Conservation (phyloP, 2,329 filamentous ascomycete genomes). For the Pyrenophora seminiperda region DNA sequence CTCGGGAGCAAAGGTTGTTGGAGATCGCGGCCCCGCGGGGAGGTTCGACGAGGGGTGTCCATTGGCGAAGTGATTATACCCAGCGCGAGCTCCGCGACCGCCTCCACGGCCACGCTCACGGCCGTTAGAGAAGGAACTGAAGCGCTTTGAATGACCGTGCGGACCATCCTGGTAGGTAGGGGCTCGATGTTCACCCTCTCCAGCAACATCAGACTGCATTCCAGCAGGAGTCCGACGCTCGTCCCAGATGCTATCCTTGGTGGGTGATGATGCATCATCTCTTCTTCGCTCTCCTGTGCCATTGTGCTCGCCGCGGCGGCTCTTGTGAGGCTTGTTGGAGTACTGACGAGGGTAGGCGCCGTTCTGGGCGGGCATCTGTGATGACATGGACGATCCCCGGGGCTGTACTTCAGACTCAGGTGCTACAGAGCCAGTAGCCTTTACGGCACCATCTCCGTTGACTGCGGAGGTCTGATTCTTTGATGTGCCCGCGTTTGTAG, state of each 20-base stretch:
- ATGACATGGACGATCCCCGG: constrained; percentile 26
- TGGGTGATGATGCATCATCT: constrained; percentile 40
- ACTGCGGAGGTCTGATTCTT: constrained; percentile 34
- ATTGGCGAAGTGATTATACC: constrained; percentile 48
- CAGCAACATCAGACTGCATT: constrained; percentile 43
- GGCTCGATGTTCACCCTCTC: constrained; percentile 40
- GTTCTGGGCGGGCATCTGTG: constrained; percentile 28
- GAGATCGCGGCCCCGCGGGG: constrained; percentile 43
- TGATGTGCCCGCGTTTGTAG: constrained; percentile 21
- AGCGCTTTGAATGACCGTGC: constrained; percentile 40
- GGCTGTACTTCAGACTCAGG: constrained; percentile 34
- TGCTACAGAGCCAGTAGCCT: constrained; percentile 20
- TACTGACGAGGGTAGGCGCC: constrained; percentile 40
- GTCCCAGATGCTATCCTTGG: constrained; percentile 39
- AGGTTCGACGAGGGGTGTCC: constrained; percentile 47
- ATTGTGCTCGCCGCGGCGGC: constrained; percentile 38
- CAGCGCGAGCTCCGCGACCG: constrained; percentile 53
- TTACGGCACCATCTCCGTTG: constrained; percentile 34
- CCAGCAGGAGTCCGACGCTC: constrained; percentile 39
- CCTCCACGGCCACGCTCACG: constrained; percentile 57
- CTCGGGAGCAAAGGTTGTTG: constrained; percentile 45
- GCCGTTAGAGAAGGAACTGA: constrained; percentile 42
- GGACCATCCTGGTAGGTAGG: constrained; percentile 37
- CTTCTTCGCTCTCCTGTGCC: constrained; percentile 39
- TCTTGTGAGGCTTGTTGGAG: constrained; percentile 36